Base-by-base conservation (phyloP, 139 green algal species). In the Picochlorum sp. region DNA sequence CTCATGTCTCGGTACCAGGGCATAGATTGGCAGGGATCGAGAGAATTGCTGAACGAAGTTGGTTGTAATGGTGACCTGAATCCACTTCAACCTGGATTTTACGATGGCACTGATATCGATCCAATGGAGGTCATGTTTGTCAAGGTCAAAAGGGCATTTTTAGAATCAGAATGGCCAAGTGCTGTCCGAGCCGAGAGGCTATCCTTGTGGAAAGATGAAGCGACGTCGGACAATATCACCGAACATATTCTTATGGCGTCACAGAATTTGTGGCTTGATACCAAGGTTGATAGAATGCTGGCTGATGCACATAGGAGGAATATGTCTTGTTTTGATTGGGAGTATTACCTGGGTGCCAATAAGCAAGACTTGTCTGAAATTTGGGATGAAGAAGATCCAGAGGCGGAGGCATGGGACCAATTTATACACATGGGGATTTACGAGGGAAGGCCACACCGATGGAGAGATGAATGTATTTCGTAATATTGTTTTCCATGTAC, bases 81-180 rank as follows among this genome's bases (percentile, higher is more conserved):
- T 63, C 70, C 70, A 32, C 64, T 77, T 49, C 70, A 77, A 58
- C 63, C 70, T 28, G 56, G 64, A 13, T 77, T 77, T 50, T 71
- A 85, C 47, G 86, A 92, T 52, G 86, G 85, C 38, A 66, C 84
- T 10, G 67, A 68, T 1, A 56, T 92, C 15, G 78, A 90, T 13
- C 82, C 84, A 0, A 55, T 88, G 41, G 86, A 92, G 63, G 82
- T 88, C 0, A 75, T 92, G 69, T 92, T 92, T 65, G 69, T 88
- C 24, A 91, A 91, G 67, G 83, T 91, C 30, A 91, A 90, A 69
- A 45, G 37, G 23, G 71, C 77, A 49, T 69, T 85, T 57, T 57
- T 82, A 41, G 58, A 76, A 8, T 59, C 56, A 9, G 63, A 62
- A 20, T 74, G 71, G 67, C 52, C 23, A 18, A 38, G 63, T 7